phyloP scores from a whole-genome alignment of 2,329 filamentous ascomycete genomes.

The Colletotrichum sp. region DNA sequence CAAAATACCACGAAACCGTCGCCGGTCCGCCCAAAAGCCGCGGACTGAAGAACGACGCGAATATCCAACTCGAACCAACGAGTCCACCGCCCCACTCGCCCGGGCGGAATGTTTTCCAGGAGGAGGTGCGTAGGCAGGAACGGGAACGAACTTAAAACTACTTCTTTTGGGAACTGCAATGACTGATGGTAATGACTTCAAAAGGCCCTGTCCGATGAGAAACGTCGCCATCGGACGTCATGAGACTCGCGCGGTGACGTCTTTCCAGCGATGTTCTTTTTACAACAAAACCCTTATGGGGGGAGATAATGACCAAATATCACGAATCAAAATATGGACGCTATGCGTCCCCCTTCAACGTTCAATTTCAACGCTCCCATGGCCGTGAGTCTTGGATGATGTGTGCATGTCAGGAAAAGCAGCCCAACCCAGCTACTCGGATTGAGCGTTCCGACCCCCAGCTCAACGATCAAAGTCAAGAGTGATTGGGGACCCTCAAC shows the following conservation, averaged over 20 bases:
- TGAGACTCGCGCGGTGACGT: slow-evolving; percentile 7
- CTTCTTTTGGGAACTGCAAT: background rate
- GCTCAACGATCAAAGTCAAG: fast-evolving
- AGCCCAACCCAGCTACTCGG: fast-evolving
- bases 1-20: slow-evolving; percentile 6
- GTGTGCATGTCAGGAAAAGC: too few relatives aligned
- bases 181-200: background rate
- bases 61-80: slow-evolving; percentile 33
- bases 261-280: background rate
- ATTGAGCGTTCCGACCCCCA: too few relatives aligned
- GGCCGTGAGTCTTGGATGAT: background rate
- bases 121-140: slow-evolving; percentile 40
- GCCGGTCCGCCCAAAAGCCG: slow-evolving; percentile 10
- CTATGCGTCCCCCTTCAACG: background rate
- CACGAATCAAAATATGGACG: background rate
- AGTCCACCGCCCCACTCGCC: slow-evolving; percentile 1
- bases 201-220: background rate
- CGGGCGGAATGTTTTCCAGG: slow-evolving; percentile 38
- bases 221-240: background rate
- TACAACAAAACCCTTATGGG: background rate
- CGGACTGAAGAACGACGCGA: slow-evolving; percentile 19
- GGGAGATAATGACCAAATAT: slow-evolving; percentile 6
- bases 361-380: fast-evolving
- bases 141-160: slow-evolving; percentile 15
- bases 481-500: too few relatives aligned